Evolutionary conservation across 1,284 basidiomycete genomes (phyloP).

Genomic region (Psilocybe mexicana): DNA sequence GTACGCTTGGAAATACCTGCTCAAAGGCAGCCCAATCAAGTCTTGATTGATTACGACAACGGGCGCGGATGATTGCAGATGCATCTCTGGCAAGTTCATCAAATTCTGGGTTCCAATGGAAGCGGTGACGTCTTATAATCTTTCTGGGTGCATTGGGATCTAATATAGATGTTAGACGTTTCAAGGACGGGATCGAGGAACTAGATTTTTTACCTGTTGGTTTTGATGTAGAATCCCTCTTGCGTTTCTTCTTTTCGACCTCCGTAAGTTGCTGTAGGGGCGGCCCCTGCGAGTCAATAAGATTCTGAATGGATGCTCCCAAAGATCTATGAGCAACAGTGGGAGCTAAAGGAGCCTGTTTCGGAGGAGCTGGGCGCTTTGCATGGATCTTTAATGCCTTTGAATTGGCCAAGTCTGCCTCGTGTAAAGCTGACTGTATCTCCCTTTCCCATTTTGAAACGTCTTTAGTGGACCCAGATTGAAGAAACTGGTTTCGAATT

Average conservation of each 20-base stretch:
- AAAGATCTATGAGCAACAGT: conserved; percentile 32
- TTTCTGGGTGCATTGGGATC: conserved; percentile 24
- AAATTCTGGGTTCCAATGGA: conserved; percentile 82
- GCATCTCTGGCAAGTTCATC: conserved; percentile 88
- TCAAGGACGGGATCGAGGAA: not conserved
- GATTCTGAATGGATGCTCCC: conserved; percentile 43
- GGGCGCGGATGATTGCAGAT: conserved; percentile 78
- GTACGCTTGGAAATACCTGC: conserved; percentile 77
- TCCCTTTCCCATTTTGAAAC: conserved; percentile 61
- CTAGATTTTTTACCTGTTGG: conserved; percentile 9
- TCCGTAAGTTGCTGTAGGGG: conserved; percentile 30
- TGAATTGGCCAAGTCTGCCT: conserved; percentile 50
- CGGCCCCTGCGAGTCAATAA: conserved; percentile 61
- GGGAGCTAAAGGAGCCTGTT: not conserved
- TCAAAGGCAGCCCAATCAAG: conserved; percentile 72
- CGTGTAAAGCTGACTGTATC: conserved; percentile 54
- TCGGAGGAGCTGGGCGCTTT: conserved; percentile 24
- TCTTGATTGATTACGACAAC: conserved; percentile 61
- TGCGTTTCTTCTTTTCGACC: conserved; percentile 38
- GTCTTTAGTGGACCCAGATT: conserved; percentile 52
- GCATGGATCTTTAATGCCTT: conserved; percentile 38
- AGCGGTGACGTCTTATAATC: conserved; percentile 56
- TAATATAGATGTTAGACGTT: not conserved
- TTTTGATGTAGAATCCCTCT: conserved; percentile 16
- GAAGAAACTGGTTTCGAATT: conserved; percentile 56